Percentiles rank a stretch among this genome's conserved stretches.
Conservation (phyloP, 2,329 filamentous ascomycete genomes). For the Claviceps lovelessii region DNA sequence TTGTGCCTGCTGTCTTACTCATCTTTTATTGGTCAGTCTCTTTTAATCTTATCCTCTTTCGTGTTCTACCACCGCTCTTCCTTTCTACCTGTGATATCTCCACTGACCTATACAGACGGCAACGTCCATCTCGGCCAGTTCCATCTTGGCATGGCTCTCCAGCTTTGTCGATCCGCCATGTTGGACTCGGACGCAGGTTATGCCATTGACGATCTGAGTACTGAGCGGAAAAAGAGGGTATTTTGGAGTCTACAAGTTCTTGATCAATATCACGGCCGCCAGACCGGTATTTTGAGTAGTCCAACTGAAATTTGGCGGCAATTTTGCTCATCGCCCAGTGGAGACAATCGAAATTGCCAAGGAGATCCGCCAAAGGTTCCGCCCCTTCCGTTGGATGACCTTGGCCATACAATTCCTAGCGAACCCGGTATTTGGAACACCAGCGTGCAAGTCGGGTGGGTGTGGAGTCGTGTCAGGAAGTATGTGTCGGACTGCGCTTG, state of each 20-base stretch:
- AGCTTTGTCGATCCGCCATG: conserved; percentile 36
- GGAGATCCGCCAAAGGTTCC: conserved; percentile 22
- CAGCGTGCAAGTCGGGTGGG: conserved; percentile 33
- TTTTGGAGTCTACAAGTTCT: conserved; percentile 38
- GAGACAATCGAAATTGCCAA: conserved; percentile 6
- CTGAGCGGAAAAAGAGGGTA: conserved; percentile 32
- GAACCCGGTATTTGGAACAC: conserved; percentile 37
- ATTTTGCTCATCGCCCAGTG: conserved; percentile 13
- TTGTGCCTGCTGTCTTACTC: conserved; percentile 35
- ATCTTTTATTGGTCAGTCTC: conserved; percentile 30
- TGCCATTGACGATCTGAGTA: conserved; percentile 16
- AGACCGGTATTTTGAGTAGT: conserved; percentile 27
- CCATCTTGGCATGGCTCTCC: conserved; percentile 33
- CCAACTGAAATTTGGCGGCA: conserved; percentile 28
- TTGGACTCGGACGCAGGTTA: conserved; percentile 30
- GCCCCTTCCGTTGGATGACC: conserved; percentile 28
- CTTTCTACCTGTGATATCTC: background rate
- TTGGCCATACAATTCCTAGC: conserved; percentile 24
- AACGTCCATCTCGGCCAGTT: conserved; percentile 34
- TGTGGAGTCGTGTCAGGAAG: conserved; percentile 32
- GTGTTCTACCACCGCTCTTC: too few relatives aligned
- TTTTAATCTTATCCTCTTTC: too few relatives aligned
- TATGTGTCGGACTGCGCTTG: conserved; percentile 34
- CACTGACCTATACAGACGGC: conserved; percentile 23
- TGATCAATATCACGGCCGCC: conserved; percentile 34